Conservation (phyloP, 352 stramenopile genomes). For the Phytophthora meadii region DNA sequence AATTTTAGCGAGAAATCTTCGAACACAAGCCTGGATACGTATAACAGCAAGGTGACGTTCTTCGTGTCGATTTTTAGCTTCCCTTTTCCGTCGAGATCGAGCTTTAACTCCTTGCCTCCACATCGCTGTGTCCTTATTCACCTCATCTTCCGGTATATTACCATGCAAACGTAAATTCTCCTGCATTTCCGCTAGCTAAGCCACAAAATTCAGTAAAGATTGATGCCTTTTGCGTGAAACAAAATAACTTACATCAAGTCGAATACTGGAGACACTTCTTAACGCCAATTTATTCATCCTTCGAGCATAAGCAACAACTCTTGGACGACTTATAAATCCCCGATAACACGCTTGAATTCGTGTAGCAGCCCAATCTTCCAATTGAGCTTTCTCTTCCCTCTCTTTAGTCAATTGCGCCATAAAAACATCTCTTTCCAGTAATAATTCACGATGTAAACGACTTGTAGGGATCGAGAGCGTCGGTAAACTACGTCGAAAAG, state of each 20-base stretch:
- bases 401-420: constrained; percentile 65
- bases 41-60: constrained; percentile 47
- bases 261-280: constrained; percentile 19
- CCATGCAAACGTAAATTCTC: constrained; percentile 37
- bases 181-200: constrained; percentile 64
- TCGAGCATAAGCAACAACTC: constrained; percentile 49
- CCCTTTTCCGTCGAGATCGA: constrained; percentile 51
- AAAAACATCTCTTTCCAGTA: constrained; percentile 63
- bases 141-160: constrained; percentile 12
- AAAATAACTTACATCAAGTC: constrained; percentile 23
- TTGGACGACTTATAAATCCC: constrained; percentile 54
- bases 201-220: background rate
- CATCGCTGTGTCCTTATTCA: constrained; percentile 13
- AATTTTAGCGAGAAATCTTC: constrained; percentile 59
- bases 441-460: constrained; percentile 62
- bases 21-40: constrained; percentile 57
- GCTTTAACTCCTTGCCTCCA: constrained; percentile 63
- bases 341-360: constrained; percentile 74
- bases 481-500: constrained; percentile 59
- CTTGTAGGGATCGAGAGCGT: constrained; percentile 53
- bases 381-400: constrained; percentile 48
- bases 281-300: constrained; percentile 31
- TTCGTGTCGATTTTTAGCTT: constrained; percentile 49
- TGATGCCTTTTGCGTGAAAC: background rate
- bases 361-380: constrained; percentile 69